Evolutionary conservation across 2,329 filamentous ascomycete species (phyloP).

Genomic region (Verticillium zaregamsianum): DNA sequence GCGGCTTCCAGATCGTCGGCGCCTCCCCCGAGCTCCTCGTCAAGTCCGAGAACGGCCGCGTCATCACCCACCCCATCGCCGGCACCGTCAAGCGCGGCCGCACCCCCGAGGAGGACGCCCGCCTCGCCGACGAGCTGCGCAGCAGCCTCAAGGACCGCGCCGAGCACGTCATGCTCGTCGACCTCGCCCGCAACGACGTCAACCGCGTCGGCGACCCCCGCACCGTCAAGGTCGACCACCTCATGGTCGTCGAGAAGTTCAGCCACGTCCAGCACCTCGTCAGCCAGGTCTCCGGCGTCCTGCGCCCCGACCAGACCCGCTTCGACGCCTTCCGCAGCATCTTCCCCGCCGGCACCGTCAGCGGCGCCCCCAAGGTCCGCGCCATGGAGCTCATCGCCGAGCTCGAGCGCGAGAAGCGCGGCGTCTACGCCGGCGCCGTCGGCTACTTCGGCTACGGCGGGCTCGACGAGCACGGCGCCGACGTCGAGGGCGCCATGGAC

Average conservation of each 20-base stretch:
- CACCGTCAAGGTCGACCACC: constrained; percentile 82
- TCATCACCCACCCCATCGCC: constrained; percentile 96
- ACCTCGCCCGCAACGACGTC: constrained; percentile 92
- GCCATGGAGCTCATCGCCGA: constrained; percentile 98
- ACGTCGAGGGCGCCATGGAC: constrained; percentile 84
- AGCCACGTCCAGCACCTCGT: constrained; percentile 97
- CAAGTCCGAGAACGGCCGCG: constrained; percentile 78
- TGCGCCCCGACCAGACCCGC: constrained; percentile 76
- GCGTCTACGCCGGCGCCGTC: constrained; percentile 92
- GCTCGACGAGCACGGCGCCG: constrained; percentile 58
- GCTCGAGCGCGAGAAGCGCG: constrained; percentile 88
- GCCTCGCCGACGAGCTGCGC: constrained; percentile 71
- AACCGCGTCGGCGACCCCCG: constrained; percentile 92
- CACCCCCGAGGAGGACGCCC: constrained; percentile 75
- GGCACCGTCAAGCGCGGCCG: constrained; percentile 88
- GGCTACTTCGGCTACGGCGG: constrained; percentile 92
- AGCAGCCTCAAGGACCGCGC: constrained; percentile 85
- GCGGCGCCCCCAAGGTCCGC: constrained; percentile 89
- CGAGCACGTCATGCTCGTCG: constrained; percentile 96
- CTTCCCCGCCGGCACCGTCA: constrained; percentile 94
- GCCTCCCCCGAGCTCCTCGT: constrained; percentile 93
- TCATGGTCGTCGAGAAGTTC: constrained; percentile 94
- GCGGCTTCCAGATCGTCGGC: constrained; percentile 90
- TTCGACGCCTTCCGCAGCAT: constrained; percentile 96
- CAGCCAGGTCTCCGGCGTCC: constrained; percentile 88